Percentiles rank a stretch among this genome's conserved stretches.
These are phyloP conservation scores for Tricholoma bakamatsutake DNA, from an alignment of 768 basidiomycete species.

Conservation along the genomic window DNA sequence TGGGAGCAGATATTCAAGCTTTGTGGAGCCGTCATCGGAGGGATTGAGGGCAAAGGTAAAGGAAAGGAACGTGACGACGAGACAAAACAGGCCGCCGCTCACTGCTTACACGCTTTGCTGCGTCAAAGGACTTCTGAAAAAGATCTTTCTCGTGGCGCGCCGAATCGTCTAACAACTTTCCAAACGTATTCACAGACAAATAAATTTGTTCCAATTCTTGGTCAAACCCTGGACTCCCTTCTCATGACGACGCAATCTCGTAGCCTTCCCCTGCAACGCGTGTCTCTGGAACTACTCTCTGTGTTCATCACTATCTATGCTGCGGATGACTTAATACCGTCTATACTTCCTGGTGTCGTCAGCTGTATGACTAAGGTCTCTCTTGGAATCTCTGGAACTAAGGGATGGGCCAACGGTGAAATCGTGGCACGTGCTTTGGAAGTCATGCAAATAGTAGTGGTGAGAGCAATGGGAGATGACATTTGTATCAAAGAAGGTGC, in stretches of 20 bases:
- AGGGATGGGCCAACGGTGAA: conserved; percentile 72
- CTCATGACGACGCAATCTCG: conserved; percentile 52
- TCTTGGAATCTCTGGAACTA: conserved; percentile 44
- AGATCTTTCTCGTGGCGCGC: conserved; percentile 19
- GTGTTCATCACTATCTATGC: conserved; percentile 53
- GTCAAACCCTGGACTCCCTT: conserved; percentile 77
- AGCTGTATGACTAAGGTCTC: conserved; percentile 72
- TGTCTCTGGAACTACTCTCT: conserved; percentile 54
- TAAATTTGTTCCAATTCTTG: conserved; percentile 70
- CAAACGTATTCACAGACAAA: conserved; percentile 37
- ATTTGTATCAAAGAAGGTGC: conserved; percentile 60
- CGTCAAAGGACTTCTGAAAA: conserved; percentile 42
- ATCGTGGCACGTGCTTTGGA: conserved; percentile 51
- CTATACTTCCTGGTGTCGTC: conserved; percentile 79
- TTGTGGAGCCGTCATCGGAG: conserved; percentile 57
- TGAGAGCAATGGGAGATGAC: conserved; percentile 60
- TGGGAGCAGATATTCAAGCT: conserved; percentile 89
- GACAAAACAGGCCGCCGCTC: conserved; percentile 68
- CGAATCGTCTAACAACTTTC: conserved; percentile 29
- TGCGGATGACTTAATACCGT: conserved; percentile 47
- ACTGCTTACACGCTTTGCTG: conserved; percentile 60
- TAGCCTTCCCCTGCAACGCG: conserved; percentile 53
- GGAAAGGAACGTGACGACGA: conserved; percentile 72
- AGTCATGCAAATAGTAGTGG: conserved; percentile 49
- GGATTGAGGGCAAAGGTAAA: conserved; percentile 64